Evolutionary conservation across 345 rosid genomes (phyloP), one percentile per base, ranked within the genome.

Genomic region (Syzygium aqueum): DNA sequence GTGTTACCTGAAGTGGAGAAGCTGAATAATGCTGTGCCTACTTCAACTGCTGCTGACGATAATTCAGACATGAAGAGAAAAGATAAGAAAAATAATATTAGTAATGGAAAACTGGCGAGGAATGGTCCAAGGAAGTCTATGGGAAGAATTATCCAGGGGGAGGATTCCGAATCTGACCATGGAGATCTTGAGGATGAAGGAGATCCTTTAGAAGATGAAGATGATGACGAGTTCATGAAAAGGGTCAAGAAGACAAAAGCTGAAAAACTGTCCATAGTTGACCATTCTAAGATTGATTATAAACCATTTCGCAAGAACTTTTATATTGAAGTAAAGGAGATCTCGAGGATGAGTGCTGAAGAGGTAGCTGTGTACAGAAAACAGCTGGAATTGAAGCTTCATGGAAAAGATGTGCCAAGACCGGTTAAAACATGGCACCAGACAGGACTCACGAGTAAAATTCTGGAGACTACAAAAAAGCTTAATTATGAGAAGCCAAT

Each of bases 161-260:
- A 97, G 89, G 96, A 94, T 91, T 96, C 99, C 10, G 98, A 93
- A 89, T 94, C 98, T 59, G 99, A 97, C 88, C 91, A 94, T 88
- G 95, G 90, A 84, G 98, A 94, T 87, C 86, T 88, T 56, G 96
- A 94, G 84, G 90, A 93, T 89, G 96, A 91, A 19, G 99, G 95
- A 80, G 94, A 91, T 87, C 87, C 93, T 54, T 87, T 91, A 85
- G 94, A 94, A 90, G 98, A 97, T 57, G 99, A 97, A 92, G 96
- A 97, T 56, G 99, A 97, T 89, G 96, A 95, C 33, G 99, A 97
- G 92, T 97, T 97, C 89, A 97, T 97, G 92, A 97, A 97, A 93
- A 94, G 99, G 91, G 99, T 97, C 87, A 97, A 97, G 95, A 97
- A 97, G 94, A 96, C 99, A 51, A 97, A 97, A 93, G 98, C 90